Base-by-base conservation (phyloP, 805 yeast species). In the Saturnispora mendoncae region DNA sequence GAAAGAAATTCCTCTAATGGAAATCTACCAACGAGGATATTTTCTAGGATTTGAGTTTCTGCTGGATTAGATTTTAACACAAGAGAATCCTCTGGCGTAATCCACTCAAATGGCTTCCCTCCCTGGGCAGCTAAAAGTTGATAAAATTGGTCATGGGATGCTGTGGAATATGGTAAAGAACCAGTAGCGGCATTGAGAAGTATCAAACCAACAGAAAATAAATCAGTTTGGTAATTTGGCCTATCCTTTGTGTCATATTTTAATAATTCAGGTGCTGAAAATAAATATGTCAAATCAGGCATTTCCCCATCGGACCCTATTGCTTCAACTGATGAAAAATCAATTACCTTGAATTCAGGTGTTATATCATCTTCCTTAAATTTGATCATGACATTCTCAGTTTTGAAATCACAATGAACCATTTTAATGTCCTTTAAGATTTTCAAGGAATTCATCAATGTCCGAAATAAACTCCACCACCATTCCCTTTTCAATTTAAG, bases 321-420 rank as follows among this genome's bases (percentile, higher is more conserved):
- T 19, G 44, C 39, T 26, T 46, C 49, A 14, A 69, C 62, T 4
- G 73, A 66, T 2, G 76, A 64, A 48, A 73, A 70, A 55, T 73
- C 79, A 24, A 67, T 67, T n/a, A 72, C 47, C 43, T 64, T 66
- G 46, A 69, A 66, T 5, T 41, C 42, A 21, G 62, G 51, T 13
- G 60, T 48, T 42, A 58, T 58, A 42, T 64, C 67, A 41, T 61
- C 30, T 2, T 23, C 29, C 4, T 41, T 37, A 8, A 38, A 24
- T 5, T 49, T 39, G 13, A 63, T 55, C 44, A 71, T 51, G 7
- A 72, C 51, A 48, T 72, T 72, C 34, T 66, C 66, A 14, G 74
- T 61, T 51, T 72, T 72, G 45, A 69, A 49, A 48, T 72, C 78
- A 47, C 73, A 64, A 45, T 72, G 76, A 13, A 72, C 66, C 21